These are phyloP conservation scores for Seminavis robusta DNA, from an alignment of 108 stramenopile genomes.

Conservation along the genomic window DNA sequence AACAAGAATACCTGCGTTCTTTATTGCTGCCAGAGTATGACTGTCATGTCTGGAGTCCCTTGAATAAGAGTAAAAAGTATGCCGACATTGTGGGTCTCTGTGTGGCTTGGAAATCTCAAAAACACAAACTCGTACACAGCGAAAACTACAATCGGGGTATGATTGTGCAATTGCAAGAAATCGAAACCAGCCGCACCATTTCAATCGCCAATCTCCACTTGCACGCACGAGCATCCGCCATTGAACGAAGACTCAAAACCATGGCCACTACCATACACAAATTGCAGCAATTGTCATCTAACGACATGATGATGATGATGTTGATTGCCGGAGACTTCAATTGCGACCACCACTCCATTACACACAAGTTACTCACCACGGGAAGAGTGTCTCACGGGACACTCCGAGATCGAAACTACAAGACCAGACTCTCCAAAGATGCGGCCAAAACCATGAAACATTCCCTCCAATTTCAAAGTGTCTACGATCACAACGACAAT, in stretches of 20 bases:
- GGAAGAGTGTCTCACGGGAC: conserved; percentile 28
- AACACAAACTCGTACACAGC: conserved; percentile 17
- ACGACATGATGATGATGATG: conserved; percentile 21
- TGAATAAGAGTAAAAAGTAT: conserved; percentile 21
- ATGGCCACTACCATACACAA: conserved; percentile 29
- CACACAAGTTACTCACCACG: conserved; percentile 17
- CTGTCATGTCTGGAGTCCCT: conserved; percentile 25
- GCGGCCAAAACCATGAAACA: conserved; percentile 30
- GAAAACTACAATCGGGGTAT: conserved; percentile 36
- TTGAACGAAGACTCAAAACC: conserved; percentile 29
- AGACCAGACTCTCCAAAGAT: conserved; percentile 35
- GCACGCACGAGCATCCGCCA: conserved; percentile 31
- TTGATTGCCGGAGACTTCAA: conserved; percentile 49
- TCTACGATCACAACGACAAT: conserved; percentile 16
- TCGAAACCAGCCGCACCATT: conserved; percentile 16
- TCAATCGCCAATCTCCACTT: conserved; percentile 41
- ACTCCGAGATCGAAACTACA: conserved; percentile 39
- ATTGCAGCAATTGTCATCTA: conserved; percentile 3
- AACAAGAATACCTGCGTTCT: conserved; percentile 3
- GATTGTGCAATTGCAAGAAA: conserved; percentile 32
- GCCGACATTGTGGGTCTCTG: conserved; percentile 36
- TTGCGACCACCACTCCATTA: conserved; percentile 26
- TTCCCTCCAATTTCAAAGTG: conserved; percentile 30
- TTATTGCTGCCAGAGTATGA: conserved; percentile 19
- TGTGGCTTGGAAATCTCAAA: conserved; percentile 40